Evolutionary conservation across 1,284 basidiomycete genomes (phyloP).

Genomic region (Stereum hirsutum): DNA sequence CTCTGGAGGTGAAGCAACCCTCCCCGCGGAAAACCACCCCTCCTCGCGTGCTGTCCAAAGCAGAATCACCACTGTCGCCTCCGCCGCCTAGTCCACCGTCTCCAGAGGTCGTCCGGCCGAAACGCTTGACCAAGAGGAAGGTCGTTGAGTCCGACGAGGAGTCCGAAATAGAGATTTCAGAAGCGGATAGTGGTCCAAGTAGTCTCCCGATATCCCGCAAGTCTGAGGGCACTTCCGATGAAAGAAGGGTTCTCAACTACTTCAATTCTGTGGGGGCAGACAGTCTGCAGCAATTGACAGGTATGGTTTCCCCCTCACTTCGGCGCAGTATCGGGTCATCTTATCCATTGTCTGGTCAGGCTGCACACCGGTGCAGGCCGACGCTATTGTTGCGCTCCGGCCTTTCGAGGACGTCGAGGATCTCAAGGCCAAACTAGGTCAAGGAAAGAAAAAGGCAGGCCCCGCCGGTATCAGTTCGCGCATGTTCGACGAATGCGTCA

Average conservation of each 20-base stretch:
- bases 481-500: conserved; percentile 85
- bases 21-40: conserved; percentile 13
- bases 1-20: conserved; percentile 26
- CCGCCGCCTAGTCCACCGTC: conserved; percentile 35
- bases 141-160: conserved; percentile 66
- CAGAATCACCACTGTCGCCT: conserved; percentile 13
- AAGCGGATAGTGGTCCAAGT: conserved; percentile 12
- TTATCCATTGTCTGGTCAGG: conserved; percentile 36
- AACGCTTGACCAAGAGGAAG: conserved; percentile 41
- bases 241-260: conserved; percentile 63
- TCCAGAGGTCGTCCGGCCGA: conserved; percentile 28
- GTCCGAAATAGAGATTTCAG: conserved; percentile 30
- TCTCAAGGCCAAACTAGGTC: conserved; percentile 69
- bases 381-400: conserved; percentile 70
- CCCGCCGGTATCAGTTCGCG: conserved; percentile 79
- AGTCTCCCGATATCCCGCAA: conserved; percentile 9
- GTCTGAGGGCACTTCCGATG: conserved; percentile 19
- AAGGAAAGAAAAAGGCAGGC: conserved; percentile 75
- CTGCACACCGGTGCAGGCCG: conserved; percentile 77
- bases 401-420: conserved; percentile 80
- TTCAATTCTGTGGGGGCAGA: conserved; percentile 76
- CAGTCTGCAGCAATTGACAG: conserved; percentile 83
- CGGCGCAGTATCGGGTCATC: background rate
- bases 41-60: conserved; percentile 9
- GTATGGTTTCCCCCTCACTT: conserved; percentile 27